phyloP scores from a whole-genome alignment of 2,329 filamentous ascomycete genomes.

The Pyrenophora tritici-repentis region DNA sequence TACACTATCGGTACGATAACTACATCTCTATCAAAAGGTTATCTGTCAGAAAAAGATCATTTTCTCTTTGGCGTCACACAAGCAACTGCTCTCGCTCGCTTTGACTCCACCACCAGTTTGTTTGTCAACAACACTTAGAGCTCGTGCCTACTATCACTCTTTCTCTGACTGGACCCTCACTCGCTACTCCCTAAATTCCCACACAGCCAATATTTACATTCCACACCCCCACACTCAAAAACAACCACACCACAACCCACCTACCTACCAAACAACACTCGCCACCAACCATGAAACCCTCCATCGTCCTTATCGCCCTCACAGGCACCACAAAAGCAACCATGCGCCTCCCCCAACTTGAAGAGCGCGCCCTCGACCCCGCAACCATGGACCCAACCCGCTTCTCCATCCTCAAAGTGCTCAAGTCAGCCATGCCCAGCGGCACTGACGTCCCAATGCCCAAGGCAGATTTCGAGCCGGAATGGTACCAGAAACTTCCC shows the following conservation, averaged over 20 bases:
- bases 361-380: conserved; percentile 16
- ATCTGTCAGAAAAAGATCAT: neutral
- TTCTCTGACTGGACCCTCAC: too few relatives aligned
- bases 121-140: conserved; percentile 13
- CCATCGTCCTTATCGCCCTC: conserved; percentile 1
- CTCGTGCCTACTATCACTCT: conserved; percentile 4
- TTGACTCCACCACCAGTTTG: conserved; percentile 8
- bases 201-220: neutral
- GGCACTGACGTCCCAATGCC: conserved; percentile 7
- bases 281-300: conserved; percentile 17
- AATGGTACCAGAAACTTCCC: conserved; percentile 23
- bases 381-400: conserved; percentile 20
- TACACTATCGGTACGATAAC: too few relatives aligned
- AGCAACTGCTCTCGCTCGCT: neutral
- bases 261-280: neutral
- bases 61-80: neutral
- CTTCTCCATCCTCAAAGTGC: conserved; percentile 21
- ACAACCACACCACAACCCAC: neutral
- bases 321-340: conserved; percentile 1
- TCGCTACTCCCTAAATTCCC: neutral
- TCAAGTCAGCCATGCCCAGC: conserved; percentile 21
- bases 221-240: neutral
- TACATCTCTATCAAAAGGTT: neutral
- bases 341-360: neutral
- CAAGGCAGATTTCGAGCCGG: conserved; percentile 10